phyloP scores from a whole-genome alignment of 2,329 filamentous ascomycete species.

The Beauveria varroae region DNA sequence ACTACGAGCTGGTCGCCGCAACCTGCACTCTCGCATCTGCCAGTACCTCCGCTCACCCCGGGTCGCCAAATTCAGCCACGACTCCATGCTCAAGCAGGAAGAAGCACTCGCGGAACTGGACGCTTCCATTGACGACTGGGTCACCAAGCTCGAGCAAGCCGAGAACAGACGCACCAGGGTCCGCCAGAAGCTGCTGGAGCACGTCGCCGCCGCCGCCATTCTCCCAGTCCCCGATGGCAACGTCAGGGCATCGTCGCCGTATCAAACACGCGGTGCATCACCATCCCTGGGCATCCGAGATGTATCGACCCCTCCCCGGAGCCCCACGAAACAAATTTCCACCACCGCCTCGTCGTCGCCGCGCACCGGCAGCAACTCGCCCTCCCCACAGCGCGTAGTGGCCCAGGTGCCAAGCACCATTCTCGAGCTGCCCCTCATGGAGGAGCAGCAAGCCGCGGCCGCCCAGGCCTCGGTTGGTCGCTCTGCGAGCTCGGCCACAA shows the following conservation, averaged over 20 bases:
- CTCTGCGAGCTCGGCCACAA: constrained; percentile 16
- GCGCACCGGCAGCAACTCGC: constrained; percentile 29
- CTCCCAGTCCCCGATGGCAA: constrained; percentile 29
- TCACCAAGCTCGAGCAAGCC: constrained; percentile 69
- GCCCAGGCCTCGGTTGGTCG: constrained; percentile 20
- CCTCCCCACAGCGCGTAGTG: constrained; percentile 44
- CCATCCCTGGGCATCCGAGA: constrained; percentile 30
- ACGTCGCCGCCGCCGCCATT: constrained; percentile 64
- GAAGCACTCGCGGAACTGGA: constrained; percentile 72
- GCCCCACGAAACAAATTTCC: constrained; percentile 42
- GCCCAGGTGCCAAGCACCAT: constrained; percentile 51
- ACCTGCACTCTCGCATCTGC: constrained; percentile 69
- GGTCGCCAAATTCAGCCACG: constrained; percentile 63
- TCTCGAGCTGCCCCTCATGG: constrained; percentile 41
- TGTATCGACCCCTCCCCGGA: constrained; percentile 51
- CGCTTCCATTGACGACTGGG: constrained; percentile 72
- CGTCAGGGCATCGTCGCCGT: constrained; percentile 30
- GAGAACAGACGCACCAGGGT: constrained; percentile 70
- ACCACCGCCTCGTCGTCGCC: constrained; percentile 14
- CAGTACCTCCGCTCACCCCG: constrained; percentile 67
- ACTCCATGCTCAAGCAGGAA: constrained; percentile 71
- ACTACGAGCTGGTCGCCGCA: constrained; percentile 66
- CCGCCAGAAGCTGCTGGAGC: constrained; percentile 73
- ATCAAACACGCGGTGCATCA: constrained; percentile 32
- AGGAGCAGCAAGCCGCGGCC: constrained; percentile 31